Evolutionary conservation across 2,329 filamentous ascomycete species (phyloP), one percentile per base, ranked within the genome.

Genomic region (Dothidotthia symphoricarpi): DNA sequence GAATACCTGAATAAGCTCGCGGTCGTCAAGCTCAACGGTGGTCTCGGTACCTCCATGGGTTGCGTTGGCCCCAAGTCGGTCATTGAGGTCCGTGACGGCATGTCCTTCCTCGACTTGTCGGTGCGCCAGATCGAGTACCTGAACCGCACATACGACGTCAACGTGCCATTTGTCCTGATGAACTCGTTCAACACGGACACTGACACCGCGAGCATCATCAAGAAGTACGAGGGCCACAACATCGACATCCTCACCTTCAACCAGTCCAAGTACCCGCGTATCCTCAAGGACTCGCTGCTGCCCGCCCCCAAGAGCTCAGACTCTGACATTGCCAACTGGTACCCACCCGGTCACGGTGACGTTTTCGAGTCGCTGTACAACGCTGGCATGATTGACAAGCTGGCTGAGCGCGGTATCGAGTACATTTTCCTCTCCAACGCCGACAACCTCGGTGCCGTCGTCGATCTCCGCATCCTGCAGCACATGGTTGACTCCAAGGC

Each of bases 121-220:
- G 93, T 98, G 61, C 88, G 93, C 64, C 93, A 98, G 79, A 95
- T 98, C 67, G 93, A 98, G 77, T 94, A 89, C 78, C 85, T 98
- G 59, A 98, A 98, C 85, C 86, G 90, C 71, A 97, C 89, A 52
- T 97, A 96, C 77, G 81, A 86, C 59, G 88, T 94, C 70, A 97
- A 96, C 68, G 93, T 98, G 24, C 93, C 93, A 32, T 96, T 98
- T 72, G 83, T 98, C 56, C 84, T 98, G 60, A 98, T 98, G 93
- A 98, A 98, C 84, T 97, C 93, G 39, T 98, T 98, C 86, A 98
- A 98, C 82, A 98, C 93, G 68, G 90, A 98, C 70, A 82, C 91
- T 62, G 93, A 98, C 68, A 98, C 93, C 34, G 89, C 90, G 49
- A 89, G 88, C 73, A 98, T 98, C 74, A 98, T 98, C 78, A 98